Conservation (phyloP, 345 rosid genomes). For the Ricinus communis region DNA sequence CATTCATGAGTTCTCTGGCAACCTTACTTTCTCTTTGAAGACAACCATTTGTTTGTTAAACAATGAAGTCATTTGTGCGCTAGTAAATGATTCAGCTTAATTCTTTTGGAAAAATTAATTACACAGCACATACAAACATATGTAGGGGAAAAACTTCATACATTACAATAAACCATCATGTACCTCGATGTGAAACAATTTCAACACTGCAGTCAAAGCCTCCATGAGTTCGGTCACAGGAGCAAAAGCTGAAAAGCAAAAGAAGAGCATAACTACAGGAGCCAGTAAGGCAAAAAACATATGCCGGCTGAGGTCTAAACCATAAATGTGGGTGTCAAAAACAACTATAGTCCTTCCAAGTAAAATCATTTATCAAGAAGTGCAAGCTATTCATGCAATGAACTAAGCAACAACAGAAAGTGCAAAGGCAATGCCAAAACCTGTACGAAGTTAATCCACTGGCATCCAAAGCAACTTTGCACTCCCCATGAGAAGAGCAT, state of each 20-base stretch:
- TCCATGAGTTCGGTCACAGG: slow-evolving; percentile 90
- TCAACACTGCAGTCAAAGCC: slow-evolving; percentile 91
- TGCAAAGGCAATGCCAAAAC: slow-evolving; percentile 27
- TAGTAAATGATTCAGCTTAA: not conserved
- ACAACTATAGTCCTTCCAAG: not conserved
- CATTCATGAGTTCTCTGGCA: not conserved
- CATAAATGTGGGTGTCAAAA: not conserved
- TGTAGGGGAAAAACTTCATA: not conserved
- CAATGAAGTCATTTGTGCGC: not conserved
- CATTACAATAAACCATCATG: not conserved
- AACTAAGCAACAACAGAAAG: slow-evolving; percentile 2
- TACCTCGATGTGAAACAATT: slow-evolving; percentile 78
- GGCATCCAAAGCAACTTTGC: slow-evolving; percentile 74
- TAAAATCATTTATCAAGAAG: not conserved
- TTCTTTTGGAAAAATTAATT: not conserved
- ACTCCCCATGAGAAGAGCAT: slow-evolving; percentile 81
- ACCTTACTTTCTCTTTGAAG: slow-evolving; percentile 4
- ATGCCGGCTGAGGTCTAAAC: slow-evolving; percentile 9
- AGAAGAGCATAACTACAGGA: slow-evolving; percentile 15
- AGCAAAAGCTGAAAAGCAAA: slow-evolving; percentile 67
- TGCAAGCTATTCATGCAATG: slow-evolving; percentile 2
- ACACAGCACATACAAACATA: not conserved
- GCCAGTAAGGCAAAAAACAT: not conserved
- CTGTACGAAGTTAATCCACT: slow-evolving; percentile 92
- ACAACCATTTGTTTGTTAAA: not conserved